Conservation (phyloP, 495 filamentous ascomycete genomes). For the Penicillium silybi region DNA sequence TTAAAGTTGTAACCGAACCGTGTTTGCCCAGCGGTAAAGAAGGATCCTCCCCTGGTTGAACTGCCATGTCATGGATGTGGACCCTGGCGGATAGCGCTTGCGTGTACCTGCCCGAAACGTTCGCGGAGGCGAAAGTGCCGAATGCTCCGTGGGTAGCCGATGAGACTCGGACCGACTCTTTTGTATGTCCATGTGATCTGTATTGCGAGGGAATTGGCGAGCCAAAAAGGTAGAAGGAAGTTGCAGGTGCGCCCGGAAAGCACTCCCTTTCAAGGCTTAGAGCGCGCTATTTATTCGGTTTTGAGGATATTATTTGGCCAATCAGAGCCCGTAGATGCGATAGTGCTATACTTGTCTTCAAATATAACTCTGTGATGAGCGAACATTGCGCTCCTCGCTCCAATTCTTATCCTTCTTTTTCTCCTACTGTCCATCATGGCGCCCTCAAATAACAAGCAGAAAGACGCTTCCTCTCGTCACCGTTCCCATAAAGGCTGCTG, state of each 20-base stretch:
- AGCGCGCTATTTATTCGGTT: constrained; percentile 17
- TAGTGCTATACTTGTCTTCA: constrained; percentile 4
- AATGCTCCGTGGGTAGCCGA: background rate
- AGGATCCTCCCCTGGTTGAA: background rate
- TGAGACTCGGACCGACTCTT: constrained; percentile 5
- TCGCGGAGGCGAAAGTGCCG: background rate
- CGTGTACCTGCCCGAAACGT: constrained; percentile 23
- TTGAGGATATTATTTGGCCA: constrained; percentile 26
- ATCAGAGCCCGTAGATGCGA: constrained; percentile 10
- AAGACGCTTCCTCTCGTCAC: constrained; percentile 13
- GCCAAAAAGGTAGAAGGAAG: constrained; percentile 6
- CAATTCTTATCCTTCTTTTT: constrained; percentile 1
- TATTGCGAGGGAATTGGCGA: constrained; percentile 19
- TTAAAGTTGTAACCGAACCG: constrained; percentile 1
- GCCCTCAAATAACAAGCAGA: constrained; percentile 9
- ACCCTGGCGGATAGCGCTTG: constrained; percentile 11
- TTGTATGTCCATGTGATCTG: background rate
- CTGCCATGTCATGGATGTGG: constrained; percentile 1
- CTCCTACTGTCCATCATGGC: constrained; percentile 6
- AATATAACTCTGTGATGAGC: constrained; percentile 13
- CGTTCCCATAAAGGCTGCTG: constrained; percentile 30
- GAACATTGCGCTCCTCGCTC: background rate
- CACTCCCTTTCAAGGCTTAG: constrained; percentile 18
- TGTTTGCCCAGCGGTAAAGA: background rate
- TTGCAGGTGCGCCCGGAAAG: constrained; percentile 9